phyloP scores from a whole-genome alignment of 371 early-diverging fungal genomes.

The Paraphysoderma sedebokerense region DNA sequence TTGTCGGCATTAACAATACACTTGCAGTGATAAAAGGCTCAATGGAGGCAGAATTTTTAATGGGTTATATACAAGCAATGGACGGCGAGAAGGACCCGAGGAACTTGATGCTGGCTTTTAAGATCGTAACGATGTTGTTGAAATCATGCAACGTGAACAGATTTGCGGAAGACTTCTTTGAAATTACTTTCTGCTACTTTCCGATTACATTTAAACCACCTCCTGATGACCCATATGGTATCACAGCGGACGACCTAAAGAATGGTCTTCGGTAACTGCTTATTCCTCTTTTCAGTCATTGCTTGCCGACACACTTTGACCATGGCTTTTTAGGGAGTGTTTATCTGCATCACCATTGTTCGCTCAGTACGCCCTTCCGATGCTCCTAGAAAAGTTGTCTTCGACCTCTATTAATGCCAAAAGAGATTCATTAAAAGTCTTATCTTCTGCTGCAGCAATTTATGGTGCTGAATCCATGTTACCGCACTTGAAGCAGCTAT shows the following conservation, averaged over 20 bases:
- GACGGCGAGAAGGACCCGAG: slow-evolving; percentile 98
- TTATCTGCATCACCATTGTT: slow-evolving; percentile 52
- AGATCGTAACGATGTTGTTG: slow-evolving; percentile 41
- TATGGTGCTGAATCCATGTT: background rate
- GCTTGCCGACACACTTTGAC: background rate
- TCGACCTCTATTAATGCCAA: slow-evolving; percentile 77
- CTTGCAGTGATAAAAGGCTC: slow-evolving; percentile 10
- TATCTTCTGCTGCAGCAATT: slow-evolving; percentile 3
- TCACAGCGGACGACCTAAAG: slow-evolving; percentile 82
- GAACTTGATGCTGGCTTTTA: slow-evolving; percentile 72
- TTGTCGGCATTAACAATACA: background rate
- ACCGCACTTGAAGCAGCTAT: background rate
- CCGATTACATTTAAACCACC: slow-evolving; percentile 95
- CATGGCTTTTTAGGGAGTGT: slow-evolving; percentile 25
- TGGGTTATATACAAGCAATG: slow-evolving; percentile 67
- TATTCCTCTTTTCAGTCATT: slow-evolving; percentile 3
- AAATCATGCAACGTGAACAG: slow-evolving; percentile 50
- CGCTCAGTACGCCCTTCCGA: slow-evolving; percentile 59
- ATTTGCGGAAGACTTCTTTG: slow-evolving; percentile 79
- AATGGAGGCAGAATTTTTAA: slow-evolving; percentile 45
- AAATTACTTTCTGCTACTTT: slow-evolving; percentile 92
- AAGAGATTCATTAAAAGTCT: slow-evolving; percentile 17
- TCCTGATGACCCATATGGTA: slow-evolving; percentile 80
- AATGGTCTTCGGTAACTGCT: slow-evolving; percentile 29
- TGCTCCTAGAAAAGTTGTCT: slow-evolving; percentile 74